A percentile compares a stretch with the other conserved stretches of the same genome.
phyloP scores from a whole-genome alignment of 441 rosid species.

The Gossypium aridum region DNA sequence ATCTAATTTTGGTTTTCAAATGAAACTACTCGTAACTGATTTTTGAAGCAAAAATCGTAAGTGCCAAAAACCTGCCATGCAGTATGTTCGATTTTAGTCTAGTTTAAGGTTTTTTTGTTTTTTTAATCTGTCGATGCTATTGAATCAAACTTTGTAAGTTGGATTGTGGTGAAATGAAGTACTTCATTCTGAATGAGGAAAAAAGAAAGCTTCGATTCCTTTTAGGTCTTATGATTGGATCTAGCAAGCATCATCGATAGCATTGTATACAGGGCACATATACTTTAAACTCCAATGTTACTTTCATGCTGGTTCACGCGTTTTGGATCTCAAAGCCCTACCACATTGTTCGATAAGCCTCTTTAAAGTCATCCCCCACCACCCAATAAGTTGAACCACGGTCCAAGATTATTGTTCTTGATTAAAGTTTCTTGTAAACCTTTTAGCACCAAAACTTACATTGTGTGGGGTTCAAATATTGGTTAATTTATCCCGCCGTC shows the following conservation, averaged over 20 bases:
- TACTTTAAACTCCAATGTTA: constrained; percentile 3
- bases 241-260: neutral
- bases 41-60: neutral
- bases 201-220: neutral
- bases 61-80: neutral
- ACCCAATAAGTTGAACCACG: constrained; percentile 1
- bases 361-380: constrained; percentile 17
- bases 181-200: no score
- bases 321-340: constrained; percentile 20
- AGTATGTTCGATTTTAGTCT: neutral
- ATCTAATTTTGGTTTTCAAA: neutral
- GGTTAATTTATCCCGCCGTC: no score
- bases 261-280: neutral
- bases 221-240: neutral
- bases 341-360: constrained; percentile 17
- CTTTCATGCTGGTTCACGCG: constrained; percentile 1
- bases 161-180: no score
- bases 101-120: neutral
- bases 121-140: no score
- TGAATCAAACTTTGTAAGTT: no score
- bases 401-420: constrained; percentile 21
- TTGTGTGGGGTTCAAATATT: constrained; percentile 5
- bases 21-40: neutral
- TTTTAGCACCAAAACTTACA: neutral
- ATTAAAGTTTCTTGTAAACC: constrained; percentile 1